Base-by-base conservation (phyloP, 495 filamentous ascomycete species). In the Trichoderma parareesei region DNA sequence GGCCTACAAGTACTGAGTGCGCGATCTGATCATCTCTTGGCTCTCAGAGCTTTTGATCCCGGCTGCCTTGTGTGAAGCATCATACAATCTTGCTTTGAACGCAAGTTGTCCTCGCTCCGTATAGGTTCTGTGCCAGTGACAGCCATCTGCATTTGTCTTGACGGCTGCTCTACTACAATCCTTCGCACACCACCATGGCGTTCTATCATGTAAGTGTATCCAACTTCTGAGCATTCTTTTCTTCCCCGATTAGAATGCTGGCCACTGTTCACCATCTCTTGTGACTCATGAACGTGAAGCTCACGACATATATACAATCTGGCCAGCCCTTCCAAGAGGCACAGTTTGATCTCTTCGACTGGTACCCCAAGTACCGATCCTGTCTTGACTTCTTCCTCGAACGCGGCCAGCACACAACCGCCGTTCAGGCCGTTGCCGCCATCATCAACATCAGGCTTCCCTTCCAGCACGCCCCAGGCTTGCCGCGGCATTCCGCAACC, bases 301-400 rank as follows among this genome's bases (percentile, higher is more conserved):
- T 49, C 46, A 49, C 8, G n/a, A 3, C 46, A 9, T 27, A 1
- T 27, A 27, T 27, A 27, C 27, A 27, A 27, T 8, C 16, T 49
- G 16, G 5, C 8, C 64, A 72, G 71, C 72, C 76, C 38, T 77
- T 79, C 48, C 66, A 74, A 61, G 75, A 78, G 59, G 69, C 70
- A 37, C 71, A 76, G 53, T 91, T 92, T 73, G 93, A 97, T 74
- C 88, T 97, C 65, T 86, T 97, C 73, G 89, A 91, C 65, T 98
- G 94, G 94, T 90, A 96, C 71, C 91, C 92, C 16, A 85, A 88
- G 61, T 97, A 96, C 75, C 90, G 93, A 73, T 91, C 85, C 68
- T 98, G 94, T 75, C 90, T 93, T 66, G 85, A 85, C 46, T 97
- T 95, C 79, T 98, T 98, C 77, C 79, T 97, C 69, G 91, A 97